A percentile compares a stretch with the other conserved stretches of the same genome.
phyloP scores from a whole-genome alignment of 23 red algal species.

The Gracilaria caudata region DNA sequence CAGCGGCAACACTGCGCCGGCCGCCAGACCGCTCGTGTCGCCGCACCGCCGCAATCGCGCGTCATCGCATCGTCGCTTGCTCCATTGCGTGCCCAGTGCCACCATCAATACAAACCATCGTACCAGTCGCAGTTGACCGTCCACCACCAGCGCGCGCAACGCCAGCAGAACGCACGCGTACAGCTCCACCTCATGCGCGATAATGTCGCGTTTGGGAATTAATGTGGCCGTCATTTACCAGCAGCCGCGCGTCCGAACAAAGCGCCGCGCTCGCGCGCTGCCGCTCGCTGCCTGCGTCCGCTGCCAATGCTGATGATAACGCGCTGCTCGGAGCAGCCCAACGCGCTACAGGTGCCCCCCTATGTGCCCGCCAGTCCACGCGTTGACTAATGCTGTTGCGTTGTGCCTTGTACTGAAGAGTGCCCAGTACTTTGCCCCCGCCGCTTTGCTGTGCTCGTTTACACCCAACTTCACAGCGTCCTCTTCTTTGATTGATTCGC shows the following conservation, averaged over 20 bases:
- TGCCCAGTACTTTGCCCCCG: too few relatives aligned
- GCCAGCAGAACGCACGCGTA: not conserved
- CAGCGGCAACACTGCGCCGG: slow-evolving; percentile 13
- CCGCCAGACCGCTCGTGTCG: slow-evolving; percentile 14
- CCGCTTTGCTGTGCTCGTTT: too few relatives aligned
- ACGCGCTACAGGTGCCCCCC: too few relatives aligned
- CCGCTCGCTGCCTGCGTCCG: not conserved
- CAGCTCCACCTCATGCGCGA: not conserved
- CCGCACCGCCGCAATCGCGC: not conserved
- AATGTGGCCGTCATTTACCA: slow-evolving; percentile 4
- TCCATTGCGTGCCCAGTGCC: not conserved
- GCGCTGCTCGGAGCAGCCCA: too few relatives aligned
- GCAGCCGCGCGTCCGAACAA: not conserved
- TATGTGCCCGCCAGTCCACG: too few relatives aligned
- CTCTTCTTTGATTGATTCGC: too few relatives aligned
- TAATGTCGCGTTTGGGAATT: not conserved
- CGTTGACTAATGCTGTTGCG: too few relatives aligned
- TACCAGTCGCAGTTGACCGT: not conserved
- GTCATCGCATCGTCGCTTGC: not conserved
- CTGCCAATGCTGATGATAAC: not conserved
- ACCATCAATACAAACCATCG: not conserved
- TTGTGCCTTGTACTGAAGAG: too few relatives aligned
- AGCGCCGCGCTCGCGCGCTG: not conserved
- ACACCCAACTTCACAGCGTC: too few relatives aligned
- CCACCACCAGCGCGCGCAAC: not conserved